phyloP scores from a whole-genome alignment of 1,284 basidiomycete species.

The Pterula multifida region DNA sequence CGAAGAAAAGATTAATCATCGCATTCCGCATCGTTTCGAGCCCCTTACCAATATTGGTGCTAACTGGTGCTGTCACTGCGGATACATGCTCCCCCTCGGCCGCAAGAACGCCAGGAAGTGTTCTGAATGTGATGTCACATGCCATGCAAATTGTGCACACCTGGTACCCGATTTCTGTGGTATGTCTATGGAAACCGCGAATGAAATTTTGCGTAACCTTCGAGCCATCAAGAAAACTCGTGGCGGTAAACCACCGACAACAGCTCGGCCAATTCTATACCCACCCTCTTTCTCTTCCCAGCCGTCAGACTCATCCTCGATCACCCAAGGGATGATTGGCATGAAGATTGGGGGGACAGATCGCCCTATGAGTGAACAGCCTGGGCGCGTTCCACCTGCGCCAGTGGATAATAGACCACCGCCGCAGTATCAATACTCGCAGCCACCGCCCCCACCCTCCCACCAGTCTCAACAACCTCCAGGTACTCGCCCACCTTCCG shows the following conservation, averaged over 20 bases:
- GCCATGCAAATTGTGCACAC: slow-evolving; percentile 96
- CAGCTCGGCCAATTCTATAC: neutral
- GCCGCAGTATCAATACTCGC: slow-evolving; percentile 24
- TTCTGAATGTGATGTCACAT: slow-evolving; percentile 92
- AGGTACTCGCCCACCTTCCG: slow-evolving; percentile 28
- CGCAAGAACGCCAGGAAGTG: slow-evolving; percentile 95
- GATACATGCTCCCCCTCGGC: slow-evolving; percentile 94
- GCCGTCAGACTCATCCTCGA: slow-evolving; percentile 7
- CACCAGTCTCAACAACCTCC: slow-evolving; percentile 28
- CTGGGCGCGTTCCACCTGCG: slow-evolving; percentile 19
- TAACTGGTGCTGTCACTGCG: slow-evolving; percentile 99
- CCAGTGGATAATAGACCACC: slow-evolving; percentile 13
- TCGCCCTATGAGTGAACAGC: slow-evolving; percentile 21
- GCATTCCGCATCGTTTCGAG: slow-evolving; percentile 97
- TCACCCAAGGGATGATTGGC: slow-evolving; percentile 34
- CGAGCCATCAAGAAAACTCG: slow-evolving; percentile 67
- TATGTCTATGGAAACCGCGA: slow-evolving; percentile 99
- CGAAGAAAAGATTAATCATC: slow-evolving; percentile 98
- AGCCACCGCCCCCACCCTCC: slow-evolving; percentile 17
- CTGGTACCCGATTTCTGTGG: slow-evolving; percentile 99
- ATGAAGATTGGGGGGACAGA: slow-evolving; percentile 32
- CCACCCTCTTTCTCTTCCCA: neutral
- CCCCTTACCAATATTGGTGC: slow-evolving; percentile 95
- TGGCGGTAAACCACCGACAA: slow-evolving; percentile 27
- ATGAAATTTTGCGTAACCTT: slow-evolving; percentile 84